Base-by-base conservation (phyloP, 2,329 filamentous ascomycete genomes). In the Trichophyton rubrum region DNA sequence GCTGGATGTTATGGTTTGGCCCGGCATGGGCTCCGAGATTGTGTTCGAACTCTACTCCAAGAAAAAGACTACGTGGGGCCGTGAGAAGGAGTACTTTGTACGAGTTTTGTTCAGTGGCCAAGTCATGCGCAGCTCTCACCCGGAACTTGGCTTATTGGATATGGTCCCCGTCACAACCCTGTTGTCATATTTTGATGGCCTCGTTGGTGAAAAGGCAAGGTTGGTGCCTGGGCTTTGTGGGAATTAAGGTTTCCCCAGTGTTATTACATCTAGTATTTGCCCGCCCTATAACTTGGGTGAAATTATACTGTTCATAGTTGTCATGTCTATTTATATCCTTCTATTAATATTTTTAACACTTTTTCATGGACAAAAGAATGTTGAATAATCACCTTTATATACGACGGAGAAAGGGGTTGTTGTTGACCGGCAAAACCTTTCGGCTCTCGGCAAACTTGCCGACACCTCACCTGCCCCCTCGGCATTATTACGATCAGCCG, bases 21-120 rank as follows among this genome's bases (percentile, higher is more conserved):
- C 88, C 0, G 88, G 88, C 0, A 90, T 92, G 88, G 88, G 88
- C 0, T 78, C 83, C 8, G 88, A 92, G 73, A 78, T 92, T 0
- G 82, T 90, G 0, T 90, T 91, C 69, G 88, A 92, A 74, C 69
- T 91, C 33, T 90, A 85, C 67, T 75, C 72, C 66, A 78, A 75
- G 66, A 69, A 70, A 47, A 64, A 68, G n/a, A 65, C 67, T 64
- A 68, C 67, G 58, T 57, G 62, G n/a, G 65, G 65, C 56, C 41
- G 40, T 27, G 65, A 64, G 6, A 57, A 61, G 22, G 57, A 66
- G 0, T 79, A 77, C 64, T 88, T 80, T 64, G 70, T 90, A 1
- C 78, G 89, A 5, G 83, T 92, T 0, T 74, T 93, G 1, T 92
- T 86, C 77, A 80, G 85, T 43, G 89, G 88, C 0, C 75, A 81